Evolutionary conservation across 257 asterid species (phyloP), one percentile per base, ranked within the genome.

Genomic region (Fraxinus excelsior): DNA sequence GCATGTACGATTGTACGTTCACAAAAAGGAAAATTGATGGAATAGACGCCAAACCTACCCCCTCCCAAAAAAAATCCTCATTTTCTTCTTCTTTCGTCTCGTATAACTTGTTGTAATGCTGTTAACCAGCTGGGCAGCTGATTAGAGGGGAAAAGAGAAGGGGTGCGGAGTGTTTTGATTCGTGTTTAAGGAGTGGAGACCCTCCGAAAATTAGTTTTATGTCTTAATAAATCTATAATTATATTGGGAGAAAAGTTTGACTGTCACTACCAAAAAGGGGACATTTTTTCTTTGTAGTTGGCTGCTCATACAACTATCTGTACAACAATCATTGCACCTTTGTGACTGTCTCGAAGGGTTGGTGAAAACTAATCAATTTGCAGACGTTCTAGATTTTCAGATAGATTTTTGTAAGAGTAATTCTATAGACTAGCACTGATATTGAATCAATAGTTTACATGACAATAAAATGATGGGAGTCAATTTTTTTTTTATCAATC

Each of bases 1-100:
- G 72, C 31, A 25, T 29, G 75, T 72, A n/a, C n/a, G n/a, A n/a
- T n/a, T 29, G 75, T 72, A 29, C 72, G 71, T 60, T 42, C n/a
- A 34, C 35, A 64, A 18, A 62, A n/a, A 12, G 19, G 32, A 25
- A 62, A 9, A 25, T 62, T 23, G 7, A 11, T 25, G 19, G 26
- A 11, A 62, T 11, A 58, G 16, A 10, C 0, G 34, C 7, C 10
- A 62, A 26, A 1, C 18, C n/a, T n/a, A n/a, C n/a, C n/a, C n/a
- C n/a, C n/a, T n/a, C n/a, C n/a, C n/a, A n/a, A n/a, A n/a, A n/a
- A n/a, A n/a, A 40, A 40, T 53, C 64, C 25, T 53, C 64, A 6
- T 53, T 19, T 53, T 19, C 26, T 4, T 51, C 5, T 46, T 4
- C 8, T 18, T 16, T 51, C 10, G 7, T 19, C n/a, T 25, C 51